These are phyloP conservation scores for Quercus alba DNA, from an alignment of 306 rosid species.

Conservation along the genomic window DNA sequence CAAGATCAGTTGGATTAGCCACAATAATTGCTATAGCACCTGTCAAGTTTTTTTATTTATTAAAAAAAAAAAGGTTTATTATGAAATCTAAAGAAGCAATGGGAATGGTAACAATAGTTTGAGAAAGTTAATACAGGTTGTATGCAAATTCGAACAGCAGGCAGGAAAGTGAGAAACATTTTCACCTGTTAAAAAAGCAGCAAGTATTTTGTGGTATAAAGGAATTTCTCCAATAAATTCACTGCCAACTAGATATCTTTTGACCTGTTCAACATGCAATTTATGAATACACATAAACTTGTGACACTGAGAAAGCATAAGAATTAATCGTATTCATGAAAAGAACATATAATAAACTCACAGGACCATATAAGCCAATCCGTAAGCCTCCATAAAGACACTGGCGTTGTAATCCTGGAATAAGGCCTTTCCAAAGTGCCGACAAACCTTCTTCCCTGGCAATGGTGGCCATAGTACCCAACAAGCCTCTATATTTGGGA, in stretches of 20 bases:
- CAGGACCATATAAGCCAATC: slow-evolving; percentile 95
- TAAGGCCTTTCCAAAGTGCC: slow-evolving; percentile 89
- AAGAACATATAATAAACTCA: slow-evolving; percentile 49
- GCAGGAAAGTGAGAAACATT: slow-evolving; percentile 4
- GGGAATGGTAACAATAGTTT: background rate
- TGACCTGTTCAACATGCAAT: slow-evolving; percentile 68
- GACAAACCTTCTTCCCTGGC: slow-evolving; percentile 88
- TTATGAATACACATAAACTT: slow-evolving; percentile 36
- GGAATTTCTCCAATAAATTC: slow-evolving; percentile 84
- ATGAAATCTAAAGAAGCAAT: background rate
- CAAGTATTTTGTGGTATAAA: slow-evolving; percentile 74
- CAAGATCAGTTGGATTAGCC: slow-evolving; percentile 97
- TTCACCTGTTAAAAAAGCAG: slow-evolving; percentile 94
- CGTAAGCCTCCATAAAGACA: slow-evolving; percentile 95
- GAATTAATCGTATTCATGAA: slow-evolving; percentile 25
- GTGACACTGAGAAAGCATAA: slow-evolving; percentile 22
- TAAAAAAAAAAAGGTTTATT: slow-evolving; percentile 8
- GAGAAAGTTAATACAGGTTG: slow-evolving; percentile 5
- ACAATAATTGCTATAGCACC: slow-evolving; percentile 87
- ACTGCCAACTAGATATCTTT: slow-evolving; percentile 74
- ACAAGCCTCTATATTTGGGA: slow-evolving; percentile 71
- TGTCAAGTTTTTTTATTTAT: slow-evolving; percentile 18
- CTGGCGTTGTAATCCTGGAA: slow-evolving; percentile 97
- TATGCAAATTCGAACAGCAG: background rate
- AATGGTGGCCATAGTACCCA: slow-evolving; percentile 73